A percentile compares a stretch with the other conserved stretches of the same genome.
Evolutionary conservation across 495 filamentous ascomycete genomes (phyloP).

Genomic region (Acidomyces sp.): DNA sequence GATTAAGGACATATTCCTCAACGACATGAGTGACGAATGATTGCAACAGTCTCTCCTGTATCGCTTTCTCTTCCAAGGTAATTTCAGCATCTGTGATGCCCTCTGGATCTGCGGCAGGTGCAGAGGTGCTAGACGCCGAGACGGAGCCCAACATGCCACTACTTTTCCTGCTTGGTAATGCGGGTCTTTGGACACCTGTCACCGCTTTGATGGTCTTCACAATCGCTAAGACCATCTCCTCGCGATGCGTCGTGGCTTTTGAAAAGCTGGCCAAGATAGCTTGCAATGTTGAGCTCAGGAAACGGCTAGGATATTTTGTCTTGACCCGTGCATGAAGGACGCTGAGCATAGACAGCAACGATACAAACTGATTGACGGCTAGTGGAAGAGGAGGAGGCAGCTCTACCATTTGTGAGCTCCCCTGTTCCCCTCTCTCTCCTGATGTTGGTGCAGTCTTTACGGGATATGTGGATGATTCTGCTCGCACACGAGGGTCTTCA

Average conservation of each 20-base stretch:
- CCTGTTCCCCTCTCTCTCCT: conserved; percentile 7
- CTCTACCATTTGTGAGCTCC: conserved; percentile 18
- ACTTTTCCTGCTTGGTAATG: conserved; percentile 55
- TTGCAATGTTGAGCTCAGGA: conserved; percentile 77
- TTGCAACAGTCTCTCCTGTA: conserved; percentile 62
- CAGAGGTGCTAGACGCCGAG: neutral
- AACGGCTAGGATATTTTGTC: conserved; percentile 82
- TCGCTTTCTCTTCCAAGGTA: conserved; percentile 36
- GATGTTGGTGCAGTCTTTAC: conserved; percentile 17
- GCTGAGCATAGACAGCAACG: conserved; percentile 64
- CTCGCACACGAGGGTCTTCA: conserved; percentile 7
- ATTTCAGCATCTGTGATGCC: conserved; percentile 41
- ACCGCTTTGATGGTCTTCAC: conserved; percentile 64
- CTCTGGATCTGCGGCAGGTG: conserved; percentile 65
- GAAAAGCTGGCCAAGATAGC: conserved; percentile 60
- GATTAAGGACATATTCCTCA: conserved; percentile 58
- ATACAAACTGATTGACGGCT: conserved; percentile 48
- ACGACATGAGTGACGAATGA: conserved; percentile 76
- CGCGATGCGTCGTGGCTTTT: conserved; percentile 29
- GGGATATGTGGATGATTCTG: conserved; percentile 21
- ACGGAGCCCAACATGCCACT: conserved; percentile 29
- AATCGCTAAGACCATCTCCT: conserved; percentile 58
- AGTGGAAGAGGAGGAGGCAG: conserved; percentile 21
- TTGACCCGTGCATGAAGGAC: conserved; percentile 79
- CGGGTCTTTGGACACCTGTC: conserved; percentile 58